Evolutionary conservation across 108 stramenopile species (phyloP), one percentile per base, ranked within the genome.

Genomic region (Pseudonitzschia multiseries): DNA sequence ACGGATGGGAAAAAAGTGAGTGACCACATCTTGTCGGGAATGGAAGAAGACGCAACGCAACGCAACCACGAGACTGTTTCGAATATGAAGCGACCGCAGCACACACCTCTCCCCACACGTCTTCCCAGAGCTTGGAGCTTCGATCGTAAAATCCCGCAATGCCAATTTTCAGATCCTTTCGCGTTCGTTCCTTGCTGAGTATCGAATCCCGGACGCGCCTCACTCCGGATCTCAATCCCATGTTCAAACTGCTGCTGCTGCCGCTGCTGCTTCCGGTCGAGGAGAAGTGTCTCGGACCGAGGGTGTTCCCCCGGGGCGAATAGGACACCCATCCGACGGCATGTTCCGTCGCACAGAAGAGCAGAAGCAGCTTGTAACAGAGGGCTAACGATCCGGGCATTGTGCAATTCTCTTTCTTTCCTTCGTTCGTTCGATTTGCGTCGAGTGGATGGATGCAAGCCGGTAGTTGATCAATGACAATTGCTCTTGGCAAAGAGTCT

Each of bases 141-240:
- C 91, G 84, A 77, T 99, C 98, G 75, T 99, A 99, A 83, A 99
- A 97, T 51, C 85, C 86, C 12, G 96, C 96, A 77, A 98, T 98
- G 14, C 97, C 98, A 28, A 90, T 84, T 75, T 96, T 98, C 26
- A 98, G 82, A 71, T 97, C 93, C 40, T 87, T 78, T 18, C 87
- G 80, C n/a, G 80, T 81, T n/a, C 90, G 79, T 61, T 94, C 93
- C 26, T 76, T 75, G 63, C 80, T 81, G 50, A 88, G 64, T 12
- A 93, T 20, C 31, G 85, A 86, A 79, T 93, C 89, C 43, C 84
- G 73, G 27, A 82, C 87, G n/a, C 89, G 80, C 40, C 56, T 41
- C 3, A 62, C 26, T 8, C 54, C 57, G 8, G 71, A 57, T 26
- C 63, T 15, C 14, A 77, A 26, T 40, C 61, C 61, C 61, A 62